Conservation (phyloP, 1,139 yeast genomes). For the Saccharomyces hybrid region DNA sequence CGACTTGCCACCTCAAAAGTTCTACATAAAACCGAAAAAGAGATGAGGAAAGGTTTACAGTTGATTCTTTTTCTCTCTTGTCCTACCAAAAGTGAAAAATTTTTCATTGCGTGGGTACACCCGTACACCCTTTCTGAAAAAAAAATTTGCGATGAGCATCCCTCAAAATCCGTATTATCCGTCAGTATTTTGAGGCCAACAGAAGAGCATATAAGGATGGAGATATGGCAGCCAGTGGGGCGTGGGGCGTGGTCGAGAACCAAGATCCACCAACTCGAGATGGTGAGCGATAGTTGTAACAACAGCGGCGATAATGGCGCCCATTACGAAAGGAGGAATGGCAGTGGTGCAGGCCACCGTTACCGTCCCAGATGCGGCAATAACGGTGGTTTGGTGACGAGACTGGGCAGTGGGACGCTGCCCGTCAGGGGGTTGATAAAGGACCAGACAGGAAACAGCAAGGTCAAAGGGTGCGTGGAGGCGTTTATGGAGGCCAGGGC, state of each 20-base stretch:
- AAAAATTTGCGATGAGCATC: slow-evolving; percentile 1
- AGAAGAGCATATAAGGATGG: not conserved
- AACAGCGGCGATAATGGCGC: not conserved
- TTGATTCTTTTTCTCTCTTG: not conserved
- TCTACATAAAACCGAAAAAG: not conserved
- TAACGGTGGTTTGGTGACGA: not conserved
- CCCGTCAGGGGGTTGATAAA: not conserved
- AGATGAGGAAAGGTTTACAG: not conserved
- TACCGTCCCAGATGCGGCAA: not conserved
- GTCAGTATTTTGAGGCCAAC: not conserved
- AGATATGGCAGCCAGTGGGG: not conserved
- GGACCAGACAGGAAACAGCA: not conserved
- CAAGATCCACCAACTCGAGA: not conserved
- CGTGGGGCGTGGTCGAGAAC: not conserved
- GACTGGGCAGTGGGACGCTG: not conserved
- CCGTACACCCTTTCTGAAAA: not conserved
- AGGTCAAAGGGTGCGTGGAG: not conserved
- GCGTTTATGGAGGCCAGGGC: not conserved
- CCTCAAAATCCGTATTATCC: slow-evolving; percentile 1
- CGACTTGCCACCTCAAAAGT: not conserved
- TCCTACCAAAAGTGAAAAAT: not conserved
- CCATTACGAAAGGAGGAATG: not conserved
- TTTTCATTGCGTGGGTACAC: not conserved
- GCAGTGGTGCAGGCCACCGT: not conserved
- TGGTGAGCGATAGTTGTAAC: not conserved